Percentiles rank a stretch among this genome's conserved stretches.
Conservation (phyloP, 169 alveolate genomes). For the Plasmodium inui region DNA sequence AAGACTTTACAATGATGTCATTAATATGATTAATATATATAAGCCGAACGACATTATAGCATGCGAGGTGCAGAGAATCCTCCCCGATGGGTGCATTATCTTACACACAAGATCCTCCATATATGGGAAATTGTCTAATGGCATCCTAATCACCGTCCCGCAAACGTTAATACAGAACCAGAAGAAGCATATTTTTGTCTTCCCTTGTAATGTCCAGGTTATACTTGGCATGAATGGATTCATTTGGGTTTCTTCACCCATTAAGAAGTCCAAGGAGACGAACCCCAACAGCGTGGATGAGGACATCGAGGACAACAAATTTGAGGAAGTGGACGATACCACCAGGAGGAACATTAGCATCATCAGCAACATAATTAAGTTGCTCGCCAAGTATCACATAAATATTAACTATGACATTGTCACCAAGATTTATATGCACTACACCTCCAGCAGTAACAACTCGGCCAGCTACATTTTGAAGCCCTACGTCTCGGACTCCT, state of each 20-base stretch:
- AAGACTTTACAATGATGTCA: constrained; percentile 92
- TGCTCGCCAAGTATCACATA: constrained; percentile 72
- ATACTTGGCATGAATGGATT: constrained; percentile 93
- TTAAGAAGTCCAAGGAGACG: constrained; percentile 39
- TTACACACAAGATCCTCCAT: constrained; percentile 93
- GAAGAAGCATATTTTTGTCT: constrained; percentile 90
- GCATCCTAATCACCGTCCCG: constrained; percentile 89
- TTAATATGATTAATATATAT: constrained; percentile 91
- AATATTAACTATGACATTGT: constrained; percentile 72
- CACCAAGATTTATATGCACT: constrained; percentile 75
- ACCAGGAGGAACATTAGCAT: constrained; percentile 76
- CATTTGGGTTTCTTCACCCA: constrained; percentile 84
- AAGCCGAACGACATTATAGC: constrained; percentile 92
- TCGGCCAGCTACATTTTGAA: constrained; percentile 52
- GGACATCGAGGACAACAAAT: constrained; percentile 66
- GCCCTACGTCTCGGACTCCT: constrained; percentile 75
- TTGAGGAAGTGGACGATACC: constrained; percentile 58
- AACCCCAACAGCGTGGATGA: constrained; percentile 75
- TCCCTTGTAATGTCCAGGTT: constrained; percentile 86
- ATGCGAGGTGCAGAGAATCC: constrained; percentile 93
- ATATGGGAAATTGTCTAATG: constrained; percentile 92
- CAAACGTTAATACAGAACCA: constrained; percentile 90
- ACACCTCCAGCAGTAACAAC: constrained; percentile 40
- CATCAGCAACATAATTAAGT: constrained; percentile 75
- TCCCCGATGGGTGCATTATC: constrained; percentile 87